Evolutionary conservation across 1,139 yeast species (phyloP), one percentile per base, ranked within the genome.

Genomic region (Kurtzmaniella quercitrusa): DNA sequence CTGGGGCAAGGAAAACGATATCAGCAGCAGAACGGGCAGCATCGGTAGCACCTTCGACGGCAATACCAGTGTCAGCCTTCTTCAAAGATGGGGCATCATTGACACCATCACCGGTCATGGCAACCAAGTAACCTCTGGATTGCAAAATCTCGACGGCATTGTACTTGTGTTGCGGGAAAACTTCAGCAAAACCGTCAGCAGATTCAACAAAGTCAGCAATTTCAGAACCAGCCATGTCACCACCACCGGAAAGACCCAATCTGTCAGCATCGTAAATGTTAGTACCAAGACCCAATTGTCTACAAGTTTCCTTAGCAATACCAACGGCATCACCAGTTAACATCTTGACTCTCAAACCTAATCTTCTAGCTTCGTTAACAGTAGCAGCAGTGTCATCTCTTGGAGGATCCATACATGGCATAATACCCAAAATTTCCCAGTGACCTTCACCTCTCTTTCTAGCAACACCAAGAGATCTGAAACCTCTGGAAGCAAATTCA

Each of bases 401-500:
- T 75, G 96, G 96, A 65, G 96, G 96, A 74, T 89, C 96, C 93
- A 89, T 88, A 81, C 95, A 88, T 70, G 96, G 95, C 95, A 89
- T 88, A 77, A 89, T 91, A 77, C 96, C 96, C 65, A 89, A 80
- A 62, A 89, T 85, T 79, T 89, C 96, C 96, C 96, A 89, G 84
- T 88, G 95, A 69, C 95, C 96, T 73, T 89, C 96, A 75, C 95
- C 96, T 85, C 95, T 85, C 94, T 89, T 89, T 81, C 95, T 89
- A 60, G 96, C 96, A 77, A 89, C 96, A 87, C 96, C 96, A 66
- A 89, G 80, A 65, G 96, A 90, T 77, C 96, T 82, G 95, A 89
- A 89, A 84, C 96, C 96, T 84, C 96, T 87, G 61, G 94, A 81
- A 66, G 96, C 96, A 69, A 89, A 88, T 78, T 89, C 96, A 66